phyloP scores from a whole-genome alignment of 2,329 filamentous ascomycete species.

The Cladobotryum mycophilum region DNA sequence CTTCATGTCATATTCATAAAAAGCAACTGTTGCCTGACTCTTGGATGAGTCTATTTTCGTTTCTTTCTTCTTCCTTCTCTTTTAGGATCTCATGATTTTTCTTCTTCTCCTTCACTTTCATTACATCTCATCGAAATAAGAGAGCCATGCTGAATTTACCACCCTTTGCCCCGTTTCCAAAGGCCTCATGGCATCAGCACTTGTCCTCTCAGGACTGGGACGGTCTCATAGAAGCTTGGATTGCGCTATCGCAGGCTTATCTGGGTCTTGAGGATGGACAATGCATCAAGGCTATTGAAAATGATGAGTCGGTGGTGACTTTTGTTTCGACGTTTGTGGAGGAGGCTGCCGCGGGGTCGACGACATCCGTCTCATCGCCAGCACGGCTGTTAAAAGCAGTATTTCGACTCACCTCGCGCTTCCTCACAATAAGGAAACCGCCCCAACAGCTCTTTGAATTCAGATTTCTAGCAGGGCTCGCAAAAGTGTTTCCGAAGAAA shows the following conservation, averaged over 20 bases:
- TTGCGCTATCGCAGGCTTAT: conserved; percentile 58
- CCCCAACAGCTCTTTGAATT: conserved; percentile 52
- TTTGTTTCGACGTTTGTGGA: conserved; percentile 49
- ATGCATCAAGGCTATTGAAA: conserved; percentile 45
- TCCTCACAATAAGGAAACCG: conserved; percentile 38
- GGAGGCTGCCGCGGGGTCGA: conserved; percentile 37
- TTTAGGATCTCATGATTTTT: not conserved
- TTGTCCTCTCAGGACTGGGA: conserved; percentile 70
- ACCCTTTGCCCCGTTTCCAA: conserved; percentile 71
- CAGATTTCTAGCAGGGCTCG: conserved; percentile 62
- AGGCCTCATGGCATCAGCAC: conserved; percentile 57
- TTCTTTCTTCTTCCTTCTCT: not conserved
- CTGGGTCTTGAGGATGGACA: conserved; percentile 51
- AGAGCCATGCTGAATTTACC: conserved; percentile 42
- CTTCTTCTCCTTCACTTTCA: not conserved
- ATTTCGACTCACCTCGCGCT: conserved; percentile 58
- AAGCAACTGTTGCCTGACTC: not conserved
- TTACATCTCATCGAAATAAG: not conserved
- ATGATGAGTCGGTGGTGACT: conserved; percentile 49
- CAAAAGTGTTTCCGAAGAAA: conserved; percentile 60
- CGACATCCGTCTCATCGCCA: conserved; percentile 20
- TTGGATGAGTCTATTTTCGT: not conserved
- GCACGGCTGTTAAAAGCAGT: conserved; percentile 52
- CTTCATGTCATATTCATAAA: not conserved
- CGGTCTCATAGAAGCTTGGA: conserved; percentile 70